Evolutionary conservation across 2,329 filamentous ascomycete genomes (phyloP).

Genomic region (Cryphonectria naterciae): DNA sequence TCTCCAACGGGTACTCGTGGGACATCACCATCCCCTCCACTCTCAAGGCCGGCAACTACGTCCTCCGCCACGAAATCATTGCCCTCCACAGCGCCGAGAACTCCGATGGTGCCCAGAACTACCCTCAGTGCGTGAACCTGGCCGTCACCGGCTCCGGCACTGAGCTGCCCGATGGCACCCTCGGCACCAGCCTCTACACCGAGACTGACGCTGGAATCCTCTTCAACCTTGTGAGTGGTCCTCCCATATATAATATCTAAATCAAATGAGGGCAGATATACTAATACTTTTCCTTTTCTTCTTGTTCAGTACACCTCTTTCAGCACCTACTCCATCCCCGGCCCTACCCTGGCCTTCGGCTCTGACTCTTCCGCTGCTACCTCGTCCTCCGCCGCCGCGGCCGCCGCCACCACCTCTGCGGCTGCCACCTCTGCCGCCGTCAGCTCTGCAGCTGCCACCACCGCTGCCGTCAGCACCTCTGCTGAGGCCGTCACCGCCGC

Average conservation of each 20-base stretch:
- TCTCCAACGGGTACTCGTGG: slow-evolving; percentile 52
- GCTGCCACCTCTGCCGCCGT: slow-evolving; percentile 21
- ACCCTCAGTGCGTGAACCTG: slow-evolving; percentile 53
- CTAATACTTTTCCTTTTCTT: not conserved
- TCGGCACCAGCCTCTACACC: slow-evolving; percentile 35
- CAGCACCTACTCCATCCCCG: slow-evolving; percentile 36
- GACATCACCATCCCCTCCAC: slow-evolving; percentile 42
- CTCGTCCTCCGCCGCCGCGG: not conserved
- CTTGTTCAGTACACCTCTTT: slow-evolving; percentile 29
- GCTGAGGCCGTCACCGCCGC: slow-evolving; percentile 27
- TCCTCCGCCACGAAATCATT: slow-evolving; percentile 54
- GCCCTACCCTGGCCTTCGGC: slow-evolving; percentile 32
- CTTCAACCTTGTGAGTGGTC: slow-evolving; percentile 32
- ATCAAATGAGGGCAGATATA: not conserved
- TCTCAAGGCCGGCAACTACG: slow-evolving; percentile 46
- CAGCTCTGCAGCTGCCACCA: slow-evolving; percentile 28
- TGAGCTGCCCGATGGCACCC: slow-evolving; percentile 36
- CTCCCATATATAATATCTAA: not conserved
- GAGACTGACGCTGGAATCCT: slow-evolving; percentile 35
- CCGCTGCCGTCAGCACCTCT: slow-evolving; percentile 7
- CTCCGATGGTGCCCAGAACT: slow-evolving; percentile 51
- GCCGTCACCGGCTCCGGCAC: slow-evolving; percentile 44
- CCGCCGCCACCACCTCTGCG: not conserved
- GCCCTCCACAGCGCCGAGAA: slow-evolving; percentile 46
- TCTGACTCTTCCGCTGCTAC: not conserved